These are phyloP conservation scores for Epichloe typhina DNA, from an alignment of 2,329 filamentous ascomycete genomes.

Conservation along the genomic window DNA sequence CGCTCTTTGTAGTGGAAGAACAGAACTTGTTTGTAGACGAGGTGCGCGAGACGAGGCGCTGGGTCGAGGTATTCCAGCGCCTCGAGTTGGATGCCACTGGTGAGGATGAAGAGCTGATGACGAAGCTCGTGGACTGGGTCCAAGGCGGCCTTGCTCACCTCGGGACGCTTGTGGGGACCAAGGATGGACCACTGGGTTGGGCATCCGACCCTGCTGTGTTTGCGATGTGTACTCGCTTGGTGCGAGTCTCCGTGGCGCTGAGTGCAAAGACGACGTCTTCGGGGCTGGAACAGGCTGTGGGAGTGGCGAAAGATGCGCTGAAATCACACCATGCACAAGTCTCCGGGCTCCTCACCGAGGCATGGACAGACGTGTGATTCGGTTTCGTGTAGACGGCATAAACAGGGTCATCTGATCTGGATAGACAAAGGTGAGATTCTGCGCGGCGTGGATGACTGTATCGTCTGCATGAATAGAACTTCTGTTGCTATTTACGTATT, in stretches of 20 bases:
- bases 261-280: slow-evolving; percentile 1
- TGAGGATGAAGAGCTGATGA: slow-evolving; percentile 15
- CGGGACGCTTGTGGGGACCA: slow-evolving; percentile 17
- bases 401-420: neutral
- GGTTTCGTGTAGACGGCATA: neutral
- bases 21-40: slow-evolving; percentile 91
- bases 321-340: slow-evolving; percentile 7
- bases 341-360: slow-evolving; percentile 17
- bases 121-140: slow-evolving; percentile 34
- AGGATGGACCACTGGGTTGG: slow-evolving; percentile 61
- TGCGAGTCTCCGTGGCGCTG: slow-evolving; percentile 27
- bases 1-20: slow-evolving; percentile 78
- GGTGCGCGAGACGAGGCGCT: slow-evolving; percentile 57
- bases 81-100: slow-evolving; percentile 9
- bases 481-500: too few species aligned
- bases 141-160: slow-evolving; percentile 34
- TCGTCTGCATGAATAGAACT: too few species aligned
- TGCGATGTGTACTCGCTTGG: slow-evolving; percentile 38
- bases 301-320: slow-evolving; percentile 2
- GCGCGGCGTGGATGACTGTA: too few species aligned
- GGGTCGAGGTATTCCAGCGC: slow-evolving; percentile 39
- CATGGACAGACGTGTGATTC: slow-evolving; percentile 1
- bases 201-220: slow-evolving; percentile 56
- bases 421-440: neutral
- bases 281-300: slow-evolving; percentile 7